Base-by-base conservation (phyloP, 768 basidiomycete genomes). In the Gymnopilus dilepis region DNA sequence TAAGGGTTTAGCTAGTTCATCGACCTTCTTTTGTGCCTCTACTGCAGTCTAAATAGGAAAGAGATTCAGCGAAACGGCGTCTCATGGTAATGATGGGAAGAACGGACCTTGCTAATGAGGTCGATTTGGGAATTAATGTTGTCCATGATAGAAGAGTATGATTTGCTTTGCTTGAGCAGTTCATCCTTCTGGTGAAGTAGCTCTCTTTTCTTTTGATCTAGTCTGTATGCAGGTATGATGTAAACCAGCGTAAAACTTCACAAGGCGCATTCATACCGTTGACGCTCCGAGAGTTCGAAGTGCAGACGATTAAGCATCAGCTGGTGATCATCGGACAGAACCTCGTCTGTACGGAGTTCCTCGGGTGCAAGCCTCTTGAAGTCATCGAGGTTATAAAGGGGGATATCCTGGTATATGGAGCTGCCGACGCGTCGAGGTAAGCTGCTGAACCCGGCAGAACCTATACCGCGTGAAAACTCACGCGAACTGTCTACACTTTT, bases 401-500 rank as follows among this genome's bases (percentile, higher is more conserved):
- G 87, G 8, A 96, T 82, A 64, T 95, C 93, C 76, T 95, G 94
- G 73, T 94, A 94, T 58, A 94, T 88, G 28, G 92, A 94, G 21
- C 94, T 95, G 63, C 31, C 57, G 19, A 63, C 34, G 53, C 31
- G 31, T 21, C 30, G 21, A 38, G n/a, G 28, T 56, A 24, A 55
- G 37, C 26, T 43, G 26, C 21, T 40, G 11, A 5, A 54, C 43
- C 38, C 34, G 56, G 45, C 31, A 33, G 37, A 40, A 34, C 19
- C 37, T 56, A 45, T 48, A 52, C 30, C 43, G 38, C 30, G 40
- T 28, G 15, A 19, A 45, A 52, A 82, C 91, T 69, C 72, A 95
- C 93, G 91, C 92, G 70, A 94, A 96, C 71, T 95, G 93, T 50
- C 92, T 85, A 75, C 94, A 96, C 72, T 95, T 94, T 68, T 93